Percentiles rank a stretch among this genome's conserved stretches.
phyloP scores from a whole-genome alignment of 768 basidiomycete genomes.

The Podaxis sp. region DNA sequence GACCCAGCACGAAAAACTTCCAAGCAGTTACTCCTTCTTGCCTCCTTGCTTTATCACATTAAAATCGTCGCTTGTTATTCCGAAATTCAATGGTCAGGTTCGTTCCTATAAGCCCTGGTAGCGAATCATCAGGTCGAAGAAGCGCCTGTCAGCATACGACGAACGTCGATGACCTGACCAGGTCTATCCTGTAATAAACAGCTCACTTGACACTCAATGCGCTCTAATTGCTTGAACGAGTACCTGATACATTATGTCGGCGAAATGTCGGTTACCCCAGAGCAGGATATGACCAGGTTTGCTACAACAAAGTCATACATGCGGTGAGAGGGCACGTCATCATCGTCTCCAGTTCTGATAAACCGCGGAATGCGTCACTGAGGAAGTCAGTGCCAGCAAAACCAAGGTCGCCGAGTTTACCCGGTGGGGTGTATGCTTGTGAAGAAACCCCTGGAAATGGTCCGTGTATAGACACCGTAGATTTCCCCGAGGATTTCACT shows the following conservation, averaged over 20 bases:
- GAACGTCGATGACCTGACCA: neutral
- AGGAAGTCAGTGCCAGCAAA: constrained; percentile 1
- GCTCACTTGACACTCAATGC: neutral
- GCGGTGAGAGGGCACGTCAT: neutral
- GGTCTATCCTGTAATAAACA: neutral
- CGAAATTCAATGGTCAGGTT: too few relatives aligned
- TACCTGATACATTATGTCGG: neutral
- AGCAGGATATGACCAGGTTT: neutral
- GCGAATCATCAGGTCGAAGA: neutral
- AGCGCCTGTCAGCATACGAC: neutral
- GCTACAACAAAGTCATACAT: neutral
- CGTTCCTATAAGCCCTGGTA: too few relatives aligned
- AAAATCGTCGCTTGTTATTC: too few relatives aligned
- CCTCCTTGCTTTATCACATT: neutral
- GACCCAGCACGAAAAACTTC: neutral
- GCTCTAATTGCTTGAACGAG: neutral
- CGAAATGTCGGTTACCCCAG: neutral
- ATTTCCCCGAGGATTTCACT: neutral
- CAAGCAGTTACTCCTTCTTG: neutral
- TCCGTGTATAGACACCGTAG: neutral
- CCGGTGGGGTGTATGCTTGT: neutral
- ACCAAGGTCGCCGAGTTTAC: neutral
- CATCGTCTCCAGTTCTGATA: neutral
- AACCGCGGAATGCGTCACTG: neutral
- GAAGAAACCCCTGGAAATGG: neutral